Evolutionary conservation across 768 basidiomycete species (phyloP).

Genomic region (Sporobolomyces pararoseus): DNA sequence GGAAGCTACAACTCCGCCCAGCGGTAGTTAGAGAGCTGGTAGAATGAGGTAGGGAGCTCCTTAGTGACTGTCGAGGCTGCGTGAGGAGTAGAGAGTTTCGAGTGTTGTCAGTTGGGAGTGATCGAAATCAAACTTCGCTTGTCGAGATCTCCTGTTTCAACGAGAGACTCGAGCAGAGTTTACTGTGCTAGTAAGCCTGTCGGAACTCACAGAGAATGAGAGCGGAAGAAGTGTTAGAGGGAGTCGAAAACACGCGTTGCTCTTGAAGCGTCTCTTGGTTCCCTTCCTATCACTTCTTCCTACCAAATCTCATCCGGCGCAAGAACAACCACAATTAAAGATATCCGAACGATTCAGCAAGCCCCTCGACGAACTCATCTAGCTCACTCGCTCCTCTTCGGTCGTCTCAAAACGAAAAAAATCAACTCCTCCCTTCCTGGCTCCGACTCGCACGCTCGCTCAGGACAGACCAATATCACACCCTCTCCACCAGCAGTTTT

Average conservation of each 20-base stretch:
- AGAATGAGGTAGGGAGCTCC: neutral
- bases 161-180: no score
- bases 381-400: neutral
- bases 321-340: no score
- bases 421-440: neutral
- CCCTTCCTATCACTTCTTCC: neutral
- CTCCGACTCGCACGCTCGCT: neutral
- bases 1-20: neutral
- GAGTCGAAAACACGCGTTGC: no score
- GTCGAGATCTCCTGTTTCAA: no score
- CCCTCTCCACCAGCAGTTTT: conserved; percentile 5
- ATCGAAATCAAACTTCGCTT: no score
- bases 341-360: no score
- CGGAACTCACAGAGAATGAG: no score
- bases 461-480: neutral
- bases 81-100: neutral
- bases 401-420: no score
- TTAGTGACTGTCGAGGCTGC: neutral
- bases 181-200: no score
- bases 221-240: no score
- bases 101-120: no score
- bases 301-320: neutral
- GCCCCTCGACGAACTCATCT: no score
- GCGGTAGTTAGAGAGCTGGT: neutral
- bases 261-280: neutral